Evolutionary conservation across 176 grass and related monocot species (phyloP).

Genomic region (Alloteropsis semialata): DNA sequence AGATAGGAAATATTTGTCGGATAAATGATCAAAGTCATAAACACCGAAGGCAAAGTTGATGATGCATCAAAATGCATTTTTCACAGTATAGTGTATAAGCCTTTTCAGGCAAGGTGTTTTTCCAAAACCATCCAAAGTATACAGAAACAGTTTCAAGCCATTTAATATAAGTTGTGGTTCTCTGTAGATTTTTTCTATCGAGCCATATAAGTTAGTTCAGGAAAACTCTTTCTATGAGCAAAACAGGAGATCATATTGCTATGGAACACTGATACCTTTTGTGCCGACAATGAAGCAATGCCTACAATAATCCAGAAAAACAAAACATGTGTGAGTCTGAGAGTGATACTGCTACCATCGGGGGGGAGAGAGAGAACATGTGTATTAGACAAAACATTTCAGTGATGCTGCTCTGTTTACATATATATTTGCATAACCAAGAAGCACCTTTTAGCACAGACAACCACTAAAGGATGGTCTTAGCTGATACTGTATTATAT

Average conservation of each 20-base stretch:
- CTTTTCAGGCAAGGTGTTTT: not conserved
- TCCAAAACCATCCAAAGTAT: not conserved
- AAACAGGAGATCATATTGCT: not conserved
- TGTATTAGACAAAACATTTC: not conserved
- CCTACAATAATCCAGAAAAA: conserved; percentile 38
- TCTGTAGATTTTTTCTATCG: not conserved
- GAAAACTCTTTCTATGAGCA: not conserved
- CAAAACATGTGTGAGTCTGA: conserved; percentile 21
- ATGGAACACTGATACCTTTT: conserved; percentile 43
- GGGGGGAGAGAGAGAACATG: not conserved
- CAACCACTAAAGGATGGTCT: not conserved
- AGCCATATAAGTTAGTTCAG: not conserved
- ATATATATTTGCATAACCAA: not conserved
- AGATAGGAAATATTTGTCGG: not conserved
- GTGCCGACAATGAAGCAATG: conserved; percentile 19
- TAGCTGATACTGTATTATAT: not conserved
- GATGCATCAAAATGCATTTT: not conserved
- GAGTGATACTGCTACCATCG: not conserved
- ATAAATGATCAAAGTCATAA: not conserved
- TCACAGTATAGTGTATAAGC: not conserved
- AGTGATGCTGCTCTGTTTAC: not conserved
- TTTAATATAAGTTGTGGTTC: not conserved
- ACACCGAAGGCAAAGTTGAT: not conserved
- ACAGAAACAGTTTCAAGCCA: not conserved
- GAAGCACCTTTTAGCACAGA: not conserved